Conservation (phyloP, 495 filamentous ascomycete species). For the Penicillium waksmanii region DNA sequence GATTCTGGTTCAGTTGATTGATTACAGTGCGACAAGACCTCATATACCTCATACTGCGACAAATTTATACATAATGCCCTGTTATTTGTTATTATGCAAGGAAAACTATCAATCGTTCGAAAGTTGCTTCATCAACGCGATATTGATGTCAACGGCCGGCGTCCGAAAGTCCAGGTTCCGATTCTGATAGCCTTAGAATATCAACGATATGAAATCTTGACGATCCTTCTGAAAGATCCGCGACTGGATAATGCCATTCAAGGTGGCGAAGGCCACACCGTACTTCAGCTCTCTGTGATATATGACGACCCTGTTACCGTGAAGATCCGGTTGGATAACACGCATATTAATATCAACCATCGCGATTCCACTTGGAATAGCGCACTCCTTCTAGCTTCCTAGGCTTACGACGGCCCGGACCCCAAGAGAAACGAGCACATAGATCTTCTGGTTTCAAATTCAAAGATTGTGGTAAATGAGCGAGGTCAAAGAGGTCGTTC, state of each 20-base stretch:
- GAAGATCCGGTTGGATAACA: background rate
- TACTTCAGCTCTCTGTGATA: conserved; percentile 7
- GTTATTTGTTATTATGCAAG: conserved; percentile 1
- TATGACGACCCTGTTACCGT: conserved; percentile 7
- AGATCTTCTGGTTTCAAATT: background rate
- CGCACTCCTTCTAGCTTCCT: background rate
- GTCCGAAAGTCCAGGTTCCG: conserved; percentile 6
- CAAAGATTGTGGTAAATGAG: too few species aligned
- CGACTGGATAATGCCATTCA: background rate
- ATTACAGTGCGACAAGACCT: background rate
- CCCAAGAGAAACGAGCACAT: background rate
- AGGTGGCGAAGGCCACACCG: background rate
- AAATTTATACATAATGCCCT: background rate
- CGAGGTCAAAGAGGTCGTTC: too few species aligned
- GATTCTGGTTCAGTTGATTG: background rate
- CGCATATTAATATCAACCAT: background rate
- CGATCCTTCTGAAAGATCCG: conserved; percentile 1
- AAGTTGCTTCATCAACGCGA: conserved; percentile 3
- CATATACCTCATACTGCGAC: background rate
- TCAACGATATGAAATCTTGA: conserved; percentile 10
- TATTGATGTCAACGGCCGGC: background rate
- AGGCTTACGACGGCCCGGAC: background rate
- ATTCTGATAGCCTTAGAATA: conserved; percentile 12
- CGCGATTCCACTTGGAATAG: conserved; percentile 6
- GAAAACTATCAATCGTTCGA: conserved; percentile 1